Evolutionary conservation across 306 rosid species (phyloP), one percentile per base, ranked within the genome.

Genomic region (Medicago arabica): DNA sequence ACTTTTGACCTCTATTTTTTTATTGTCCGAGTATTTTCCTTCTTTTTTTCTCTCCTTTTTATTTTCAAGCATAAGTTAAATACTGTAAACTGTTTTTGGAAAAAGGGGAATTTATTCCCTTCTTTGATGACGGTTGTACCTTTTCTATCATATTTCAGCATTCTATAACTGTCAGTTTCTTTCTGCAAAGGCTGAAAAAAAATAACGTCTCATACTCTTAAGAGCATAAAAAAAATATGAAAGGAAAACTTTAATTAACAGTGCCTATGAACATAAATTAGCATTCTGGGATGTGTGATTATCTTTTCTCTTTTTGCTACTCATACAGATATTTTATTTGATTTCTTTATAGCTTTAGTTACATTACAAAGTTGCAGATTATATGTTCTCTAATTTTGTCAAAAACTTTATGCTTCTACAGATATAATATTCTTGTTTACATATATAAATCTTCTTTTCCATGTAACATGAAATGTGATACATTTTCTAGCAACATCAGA

Each of bases 401-500:
- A 57, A 80, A 18, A 67, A 39, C 38, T 64, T 43, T 61, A 72
- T 12, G 66, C 55, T 59, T 19, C 61, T 73, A 43, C 61, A 18
- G 67, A 61, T 61, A 64, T 47, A 59, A 49, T 59, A 66, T 62
- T 69, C 59, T 75, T 77, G 64, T 53, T 69, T 72, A 75, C 62
- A 28, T 70, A n/a, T 46, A 36, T 70, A 65, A 54, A 61, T 38
- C 46, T 69, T 40, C 54, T 75, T 8, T 60, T 70, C 54, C 44
- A 21, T 68, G 15, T 80, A 50, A 70, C 79, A 60, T 23, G 74
- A 67, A 53, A 17, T 83, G 21, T 74, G 69, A 46, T 76, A 21
- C 65, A 40, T 78, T 58, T 81, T 84, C 74, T 85, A 95, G 99
- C 78, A 89, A 80, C 89, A 95, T 57, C 11, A 21, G 64, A 95